Evolutionary conservation across 768 basidiomycete genomes (phyloP).

Genomic region (Suillus paluster): DNA sequence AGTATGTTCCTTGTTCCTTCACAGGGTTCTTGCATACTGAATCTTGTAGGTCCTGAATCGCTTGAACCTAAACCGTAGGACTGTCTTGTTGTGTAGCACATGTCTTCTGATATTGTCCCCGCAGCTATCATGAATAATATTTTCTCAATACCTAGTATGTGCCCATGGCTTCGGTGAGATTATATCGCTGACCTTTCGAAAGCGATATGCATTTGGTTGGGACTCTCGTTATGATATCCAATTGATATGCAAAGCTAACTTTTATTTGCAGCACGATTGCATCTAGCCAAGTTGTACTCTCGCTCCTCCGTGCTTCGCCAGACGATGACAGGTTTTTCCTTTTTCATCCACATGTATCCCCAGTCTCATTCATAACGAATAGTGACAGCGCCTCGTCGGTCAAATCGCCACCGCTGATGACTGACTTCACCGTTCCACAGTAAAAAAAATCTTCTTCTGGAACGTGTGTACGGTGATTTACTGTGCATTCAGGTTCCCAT

Average conservation of each 20-base stretch:
- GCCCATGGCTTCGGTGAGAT: not conserved
- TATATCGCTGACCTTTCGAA: not conserved
- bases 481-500: not conserved
- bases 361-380: not conserved
- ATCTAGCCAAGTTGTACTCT: not conserved
- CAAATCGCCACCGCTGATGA: not conserved
- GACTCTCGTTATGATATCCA: not conserved
- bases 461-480: not conserved
- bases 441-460: not conserved
- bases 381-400: not conserved
- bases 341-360: not conserved
- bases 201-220: slow-evolving; percentile 4
- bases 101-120: no score
- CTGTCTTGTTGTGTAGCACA: not conserved
- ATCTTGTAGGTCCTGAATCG: not conserved
- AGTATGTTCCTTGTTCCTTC: not conserved
- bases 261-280: not conserved
- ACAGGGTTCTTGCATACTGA: not conserved
- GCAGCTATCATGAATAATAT: not conserved
- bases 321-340: not conserved
- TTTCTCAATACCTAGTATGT: not conserved
- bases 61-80: not conserved
- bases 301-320: not conserved
- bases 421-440: not conserved
- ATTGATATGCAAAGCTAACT: not conserved